Evolutionary conservation across 352 stramenopile species (phyloP).

Genomic region (Blastocystis sp.): DNA sequence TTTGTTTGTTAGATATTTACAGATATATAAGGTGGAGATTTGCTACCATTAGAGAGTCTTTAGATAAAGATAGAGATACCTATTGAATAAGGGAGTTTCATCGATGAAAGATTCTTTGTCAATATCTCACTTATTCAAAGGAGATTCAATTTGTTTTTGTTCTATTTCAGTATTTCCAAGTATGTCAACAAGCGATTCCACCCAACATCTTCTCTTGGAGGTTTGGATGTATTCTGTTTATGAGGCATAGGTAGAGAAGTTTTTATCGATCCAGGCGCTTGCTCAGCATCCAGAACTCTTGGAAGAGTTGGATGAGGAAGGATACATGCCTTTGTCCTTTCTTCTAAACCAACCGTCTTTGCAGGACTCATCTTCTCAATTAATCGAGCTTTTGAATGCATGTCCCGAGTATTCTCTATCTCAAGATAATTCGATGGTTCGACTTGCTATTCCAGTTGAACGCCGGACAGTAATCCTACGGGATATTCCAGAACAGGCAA

Average conservation of each 20-base stretch:
- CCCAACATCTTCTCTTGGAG: neutral
- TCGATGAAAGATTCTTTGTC: neutral
- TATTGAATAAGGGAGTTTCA: neutral
- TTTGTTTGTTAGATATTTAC: neutral
- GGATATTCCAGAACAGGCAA: constrained; percentile 54
- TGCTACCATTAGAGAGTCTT: too few relatives aligned
- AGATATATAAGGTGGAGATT: too few relatives aligned
- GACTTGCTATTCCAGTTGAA: constrained; percentile 38
- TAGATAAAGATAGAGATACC: too few relatives aligned
- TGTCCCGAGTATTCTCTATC: neutral
- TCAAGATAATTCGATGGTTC: constrained; percentile 14
- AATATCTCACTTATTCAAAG: neutral
- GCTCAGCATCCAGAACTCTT: neutral
- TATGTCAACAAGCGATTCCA: neutral
- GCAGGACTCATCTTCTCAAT: neutral
- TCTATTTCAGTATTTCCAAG: too few relatives aligned
- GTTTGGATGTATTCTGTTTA: neutral
- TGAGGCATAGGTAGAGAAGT: constrained; percentile 26
- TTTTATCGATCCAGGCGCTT: constrained; percentile 4
- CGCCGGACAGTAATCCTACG: constrained; percentile 64
- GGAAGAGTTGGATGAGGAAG: constrained; percentile 14
- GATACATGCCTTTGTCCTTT: constrained; percentile 5
- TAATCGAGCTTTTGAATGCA: constrained; percentile 1
- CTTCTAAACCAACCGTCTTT: neutral
- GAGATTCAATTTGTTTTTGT: too few relatives aligned